A percentile compares a stretch with the other conserved stretches of the same genome.
Conservation (phyloP, 805 yeast species). For the Pichia scutulata region DNA sequence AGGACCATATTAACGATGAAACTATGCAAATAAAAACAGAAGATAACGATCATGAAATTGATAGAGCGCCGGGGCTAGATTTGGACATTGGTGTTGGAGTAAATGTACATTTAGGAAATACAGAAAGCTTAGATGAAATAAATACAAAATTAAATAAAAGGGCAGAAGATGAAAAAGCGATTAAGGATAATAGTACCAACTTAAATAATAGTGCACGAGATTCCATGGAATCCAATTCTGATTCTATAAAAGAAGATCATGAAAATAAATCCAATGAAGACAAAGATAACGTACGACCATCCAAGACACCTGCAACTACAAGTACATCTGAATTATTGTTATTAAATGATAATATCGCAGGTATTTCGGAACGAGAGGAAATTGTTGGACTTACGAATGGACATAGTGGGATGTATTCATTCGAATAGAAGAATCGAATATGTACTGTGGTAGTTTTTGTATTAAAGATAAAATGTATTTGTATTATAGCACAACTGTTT, state of each 20-base stretch:
- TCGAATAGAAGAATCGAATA: neutral
- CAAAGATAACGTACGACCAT: neutral
- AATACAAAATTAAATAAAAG: neutral
- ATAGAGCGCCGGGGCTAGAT: neutral
- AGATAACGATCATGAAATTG: neutral
- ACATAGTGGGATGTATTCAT: conserved; percentile 12
- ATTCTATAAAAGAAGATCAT: neutral
- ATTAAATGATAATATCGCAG: conserved; percentile 26
- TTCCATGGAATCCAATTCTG: neutral
- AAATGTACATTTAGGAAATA: conserved; percentile 3
- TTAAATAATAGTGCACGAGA: neutral
- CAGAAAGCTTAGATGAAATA: conserved; percentile 1
- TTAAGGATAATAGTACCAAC: neutral
- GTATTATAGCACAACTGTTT: neutral
- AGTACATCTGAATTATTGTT: conserved; percentile 25
- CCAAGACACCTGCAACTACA: conserved; percentile 23
- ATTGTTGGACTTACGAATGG: conserved; percentile 30
- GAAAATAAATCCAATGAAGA: neutral
- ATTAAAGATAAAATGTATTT: neutral
- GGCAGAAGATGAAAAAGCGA: neutral
- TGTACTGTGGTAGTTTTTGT: neutral
- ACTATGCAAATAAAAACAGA: neutral
- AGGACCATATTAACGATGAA: neutral
- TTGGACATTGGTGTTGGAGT: conserved; percentile 2
- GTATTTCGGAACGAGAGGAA: conserved; percentile 28